Evolutionary conservation across 176 grass and related monocot genomes (phyloP), one percentile per base, ranked within the genome.

Genomic region (Bothriochloa decipiens): DNA sequence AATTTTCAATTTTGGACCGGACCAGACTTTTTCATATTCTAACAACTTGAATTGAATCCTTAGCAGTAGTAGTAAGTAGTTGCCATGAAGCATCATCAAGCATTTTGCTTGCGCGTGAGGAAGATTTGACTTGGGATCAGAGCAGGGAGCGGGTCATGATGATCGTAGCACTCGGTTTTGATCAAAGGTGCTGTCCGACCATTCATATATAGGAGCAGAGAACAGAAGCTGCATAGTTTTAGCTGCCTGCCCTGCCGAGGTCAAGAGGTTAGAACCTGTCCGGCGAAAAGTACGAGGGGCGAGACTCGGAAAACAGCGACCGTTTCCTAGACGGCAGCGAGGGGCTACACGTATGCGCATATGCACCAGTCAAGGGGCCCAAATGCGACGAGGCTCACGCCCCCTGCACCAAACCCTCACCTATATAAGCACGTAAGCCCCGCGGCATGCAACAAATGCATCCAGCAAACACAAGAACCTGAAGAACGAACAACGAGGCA

Each of bases 231-330:
- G 23, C 60, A 26, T 28, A 23, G 62, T 28, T 15, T 15, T 29
- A 65, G 57, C 57, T 61, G 8, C 57, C 22, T 60, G 22, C 57
- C n/a, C 2, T 10, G 7, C 18, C 20, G 26, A 32, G 65, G 83
- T 89, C 87, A 85, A 63, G 50, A 32, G 7, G 63, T 76, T 39
- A 41, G 77, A 89, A 81, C 40, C 22, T 32, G 82, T 27, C 72
- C 26, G 49, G 23, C 53, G 63, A 65, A 65, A 77, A 70, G 5
- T 63, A 60, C 80, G 42, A 83, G 6, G 2, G 6, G 33, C 33
- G 65, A 42, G 70, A 75, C 78, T 74, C 77, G 83, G 72, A 70
- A 71, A 86, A 52, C 88, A 77, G 78, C 26, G 88, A 89, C 83
- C 67, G 3, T 6, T 89, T 89, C 88, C 88, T 70, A 77, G 83